Base-by-base conservation (phyloP, 306 rosid genomes). In the Dalbergia oliveri region DNA sequence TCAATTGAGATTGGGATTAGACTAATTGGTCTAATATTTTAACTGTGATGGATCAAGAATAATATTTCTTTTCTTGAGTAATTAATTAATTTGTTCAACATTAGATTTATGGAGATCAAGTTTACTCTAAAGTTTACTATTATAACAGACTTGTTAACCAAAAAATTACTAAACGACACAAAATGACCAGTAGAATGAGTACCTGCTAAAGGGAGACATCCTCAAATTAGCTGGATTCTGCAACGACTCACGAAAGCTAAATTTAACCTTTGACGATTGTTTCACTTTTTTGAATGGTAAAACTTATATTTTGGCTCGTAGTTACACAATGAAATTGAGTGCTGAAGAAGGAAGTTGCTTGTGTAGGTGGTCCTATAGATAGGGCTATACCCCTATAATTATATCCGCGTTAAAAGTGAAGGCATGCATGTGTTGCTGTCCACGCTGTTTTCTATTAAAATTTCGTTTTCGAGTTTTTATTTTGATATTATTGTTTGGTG, bases 331-430 rank as follows among this genome's bases (percentile, higher is more conserved):
- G 71, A 44, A 75, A 75, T 79, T 63, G 87, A 80, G 82, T 80
- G 78, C 79, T 49, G 6, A 9, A 51, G 81, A 86, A 86, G 85
- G 80, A 86, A 83, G 72, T 43, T 66, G 71, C 56, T 60, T 83
- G 78, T 63, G 2, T 6, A 26, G 43, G 82, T 84, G 88, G 88
- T 84, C 88, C 88, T 51, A 41, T 11, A 53, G 56, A 79, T 19
- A 31, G 8, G 60, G 60, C 60, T 33, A 26, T 31, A 37, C 60
- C 18, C 35, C 37, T 51, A 16, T 51, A 13, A 47, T 69, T 58
- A 47, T n/a, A 34, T 43, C 69, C 58, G 85, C 82, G 66, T 84
- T 80, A 76, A 84, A 84, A 76, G 88, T 80, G 82, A 71, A 63
- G 68, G 87, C 79, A 57, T 80, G 76, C 85, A 80, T 70, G 88